Conservation (phyloP, 768 basidiomycete genomes). For the Termitomyces sp. region DNA sequence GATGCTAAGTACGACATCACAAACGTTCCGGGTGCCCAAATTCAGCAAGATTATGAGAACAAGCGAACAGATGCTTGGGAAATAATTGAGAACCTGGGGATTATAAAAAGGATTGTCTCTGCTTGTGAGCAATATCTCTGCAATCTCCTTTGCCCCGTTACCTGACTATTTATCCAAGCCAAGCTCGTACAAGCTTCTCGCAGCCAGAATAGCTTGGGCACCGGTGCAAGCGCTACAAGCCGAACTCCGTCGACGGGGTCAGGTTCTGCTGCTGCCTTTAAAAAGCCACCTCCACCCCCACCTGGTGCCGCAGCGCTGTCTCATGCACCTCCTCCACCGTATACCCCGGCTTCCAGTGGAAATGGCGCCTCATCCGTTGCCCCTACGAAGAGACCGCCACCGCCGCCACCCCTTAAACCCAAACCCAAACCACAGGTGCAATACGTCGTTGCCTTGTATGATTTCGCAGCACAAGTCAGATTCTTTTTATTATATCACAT, state of each 20-base stretch:
- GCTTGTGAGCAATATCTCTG: constrained; percentile 55
- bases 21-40: constrained; percentile 61
- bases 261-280: constrained; percentile 30
- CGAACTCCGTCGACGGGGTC: constrained; percentile 29
- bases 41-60: constrained; percentile 71
- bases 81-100: constrained; percentile 70
- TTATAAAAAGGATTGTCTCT: constrained; percentile 80
- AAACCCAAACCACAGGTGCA: constrained; percentile 70
- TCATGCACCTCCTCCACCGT: constrained; percentile 41
- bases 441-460: constrained; percentile 92
- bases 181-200: constrained; percentile 59
- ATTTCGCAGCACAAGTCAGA: constrained; percentile 83
- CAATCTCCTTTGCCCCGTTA: not conserved
- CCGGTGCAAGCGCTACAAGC: constrained; percentile 27
- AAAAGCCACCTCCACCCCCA: constrained; percentile 50
- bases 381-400: constrained; percentile 75
- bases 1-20: constrained; percentile 71
- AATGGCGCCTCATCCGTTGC: constrained; percentile 26
- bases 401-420: constrained; percentile 87
- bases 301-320: constrained; percentile 29
- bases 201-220: constrained; percentile 26
- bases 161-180: constrained; percentile 34
- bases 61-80: constrained; percentile 82
- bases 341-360: constrained; percentile 25
- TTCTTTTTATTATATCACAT: not conserved